Evolutionary conservation across 805 yeast species (phyloP), one percentile per base, ranked within the genome.

Genomic region (Wickerhamomyces queroliae): DNA sequence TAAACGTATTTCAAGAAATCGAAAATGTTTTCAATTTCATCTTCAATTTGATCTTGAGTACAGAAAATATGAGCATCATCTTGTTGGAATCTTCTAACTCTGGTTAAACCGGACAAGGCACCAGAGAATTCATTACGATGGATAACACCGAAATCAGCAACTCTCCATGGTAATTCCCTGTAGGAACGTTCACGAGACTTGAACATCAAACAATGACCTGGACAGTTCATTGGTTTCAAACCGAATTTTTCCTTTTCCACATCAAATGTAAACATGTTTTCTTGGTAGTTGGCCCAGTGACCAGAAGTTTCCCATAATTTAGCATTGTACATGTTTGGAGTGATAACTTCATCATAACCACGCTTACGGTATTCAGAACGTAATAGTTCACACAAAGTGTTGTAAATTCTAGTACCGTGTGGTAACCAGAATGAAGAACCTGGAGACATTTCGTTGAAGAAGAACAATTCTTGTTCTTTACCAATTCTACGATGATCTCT

Each of bases 391-490:
- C 80, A 79, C 63, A 93, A 72, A 43, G 87, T 78, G 66, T 87
- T 87, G 76, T 93, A 93, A 60, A 93, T 93, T 70, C 98, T 84
- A 36, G 99, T 81, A 67, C 99, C 99, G 59, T 91, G 99, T 37
- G 99, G 99, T 56, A 93, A 76, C 98, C 98, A 93, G 79, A 93
- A 93, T 44, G 95, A 90, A 30, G 95, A 80, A 50, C 99, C 99
- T 40, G 99, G 99, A 16, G 96, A 86, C 83, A 91, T 69, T 66
- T 93, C 99, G 65, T 93, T 80, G 78, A 93, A 93, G 67, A 83
- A 78, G 69, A 90, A 93, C 58, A 93, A 75, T 61, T 93, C 98
- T 69, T 93, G 99, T 56, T 93, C 98, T 57, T 70, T 83, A 63
- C 99, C 99, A 50, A 93, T 83, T 67, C 82, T 90, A 68, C 99